Evolutionary conservation across 73 alveolate genomes (phyloP).

Genomic region (Urostyla sp.): DNA sequence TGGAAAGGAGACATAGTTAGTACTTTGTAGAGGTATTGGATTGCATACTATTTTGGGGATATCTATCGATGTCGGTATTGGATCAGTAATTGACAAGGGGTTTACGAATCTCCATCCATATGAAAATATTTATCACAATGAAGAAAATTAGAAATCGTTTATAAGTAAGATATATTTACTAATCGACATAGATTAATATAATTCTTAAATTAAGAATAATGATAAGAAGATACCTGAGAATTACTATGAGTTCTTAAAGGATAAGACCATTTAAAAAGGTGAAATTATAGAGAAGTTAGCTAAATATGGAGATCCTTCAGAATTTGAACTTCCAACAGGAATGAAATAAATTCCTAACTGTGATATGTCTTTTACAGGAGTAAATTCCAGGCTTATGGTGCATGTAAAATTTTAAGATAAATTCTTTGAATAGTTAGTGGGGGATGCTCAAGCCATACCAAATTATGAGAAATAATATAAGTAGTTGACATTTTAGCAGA

Average conservation of each 20-base stretch:
- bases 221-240: slow-evolving; percentile 17
- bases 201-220: slow-evolving; percentile 10
- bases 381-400: slow-evolving; percentile 10
- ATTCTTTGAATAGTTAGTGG: background rate
- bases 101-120: background rate
- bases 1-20: slow-evolving; percentile 50
- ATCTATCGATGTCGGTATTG: slow-evolving; percentile 42
- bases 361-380: slow-evolving; percentile 52
- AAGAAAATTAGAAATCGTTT: background rate
- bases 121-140: background rate
- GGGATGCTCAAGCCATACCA: slow-evolving; percentile 27
- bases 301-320: slow-evolving; percentile 39
- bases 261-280: slow-evolving; percentile 29
- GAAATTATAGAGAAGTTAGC: slow-evolving; percentile 26
- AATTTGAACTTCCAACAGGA: slow-evolving; percentile 26
- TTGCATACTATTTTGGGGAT: slow-evolving; percentile 48
- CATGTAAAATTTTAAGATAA: background rate
- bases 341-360: slow-evolving; percentile 21
- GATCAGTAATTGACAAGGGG: slow-evolving; percentile 32
- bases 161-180: no score
- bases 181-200: no score
- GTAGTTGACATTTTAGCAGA: background rate
- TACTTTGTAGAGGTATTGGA: slow-evolving; percentile 53
- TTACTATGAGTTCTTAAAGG: slow-evolving; percentile 33
- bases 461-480: slow-evolving; percentile 27